Evolutionary conservation across 1,284 basidiomycete genomes (phyloP).

Genomic region (Cystobasidium slooffiae): DNA sequence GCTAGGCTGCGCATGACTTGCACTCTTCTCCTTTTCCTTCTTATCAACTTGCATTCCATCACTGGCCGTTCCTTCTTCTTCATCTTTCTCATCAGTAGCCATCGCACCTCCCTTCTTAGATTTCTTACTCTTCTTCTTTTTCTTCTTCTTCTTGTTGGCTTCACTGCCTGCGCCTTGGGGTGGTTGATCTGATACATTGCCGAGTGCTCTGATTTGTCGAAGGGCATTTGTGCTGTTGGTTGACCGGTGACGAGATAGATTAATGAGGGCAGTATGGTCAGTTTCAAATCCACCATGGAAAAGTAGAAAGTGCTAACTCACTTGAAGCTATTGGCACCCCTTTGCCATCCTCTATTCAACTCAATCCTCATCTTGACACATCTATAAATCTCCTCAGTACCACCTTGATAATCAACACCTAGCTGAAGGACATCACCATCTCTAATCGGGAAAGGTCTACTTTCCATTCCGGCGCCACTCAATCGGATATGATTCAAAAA

Average conservation of each 20-base stretch:
- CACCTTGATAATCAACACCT: slow-evolving; percentile 97
- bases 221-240: slow-evolving; percentile 70
- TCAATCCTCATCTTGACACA: slow-evolving; percentile 97
- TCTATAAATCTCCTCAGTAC: slow-evolving; percentile 95
- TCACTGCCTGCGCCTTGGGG: neutral
- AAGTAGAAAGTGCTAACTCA: slow-evolving; percentile 60
- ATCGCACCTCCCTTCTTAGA: neutral
- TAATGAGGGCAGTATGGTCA: neutral
- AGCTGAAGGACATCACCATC: slow-evolving; percentile 96
- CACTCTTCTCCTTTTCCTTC: slow-evolving; percentile 29
- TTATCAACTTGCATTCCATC: slow-evolving; percentile 53
- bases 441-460: slow-evolving; percentile 75
- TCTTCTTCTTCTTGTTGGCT: slow-evolving; percentile 14
- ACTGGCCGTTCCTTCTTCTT: slow-evolving; percentile 52
- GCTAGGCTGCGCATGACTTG: slow-evolving; percentile 45
- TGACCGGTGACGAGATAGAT: neutral
- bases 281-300: neutral
- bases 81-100: neutral
- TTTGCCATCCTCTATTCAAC: slow-evolving; percentile 79
- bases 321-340: slow-evolving; percentile 91
- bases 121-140: slow-evolving; percentile 29
- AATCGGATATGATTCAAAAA: slow-evolving; percentile 95
- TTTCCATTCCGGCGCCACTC: slow-evolving; percentile 80
- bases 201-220: slow-evolving; percentile 76
- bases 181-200: slow-evolving; percentile 53